Conservation (phyloP, 495 filamentous ascomycete species). For the Penicillium diatomitis region DNA sequence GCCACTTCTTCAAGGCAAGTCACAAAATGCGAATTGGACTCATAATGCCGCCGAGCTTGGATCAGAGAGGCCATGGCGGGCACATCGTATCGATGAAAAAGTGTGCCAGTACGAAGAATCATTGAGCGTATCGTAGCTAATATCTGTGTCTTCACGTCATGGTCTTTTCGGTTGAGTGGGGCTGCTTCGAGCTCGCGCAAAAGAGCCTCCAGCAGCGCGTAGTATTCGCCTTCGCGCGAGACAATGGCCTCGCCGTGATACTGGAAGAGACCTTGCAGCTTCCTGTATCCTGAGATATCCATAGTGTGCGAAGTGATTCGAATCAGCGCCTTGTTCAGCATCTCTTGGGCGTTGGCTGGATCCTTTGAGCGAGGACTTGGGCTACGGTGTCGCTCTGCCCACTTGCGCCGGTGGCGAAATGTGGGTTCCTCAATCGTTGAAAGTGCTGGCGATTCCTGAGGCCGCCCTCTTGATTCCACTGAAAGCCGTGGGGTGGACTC, state of each 20-base stretch:
- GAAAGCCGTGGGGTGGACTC: constrained; percentile 5
- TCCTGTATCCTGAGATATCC: constrained; percentile 82
- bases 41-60: constrained; percentile 48
- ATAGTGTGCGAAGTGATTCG: constrained; percentile 62
- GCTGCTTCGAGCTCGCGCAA: constrained; percentile 65
- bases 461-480: constrained; percentile 5
- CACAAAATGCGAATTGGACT: constrained; percentile 45
- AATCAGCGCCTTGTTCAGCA: constrained; percentile 69
- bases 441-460: constrained; percentile 11
- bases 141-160: constrained; percentile 75
- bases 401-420: constrained; percentile 17
- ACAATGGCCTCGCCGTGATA: constrained; percentile 51
- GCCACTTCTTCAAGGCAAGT: constrained; percentile 49
- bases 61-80: constrained; percentile 60
- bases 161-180: constrained; percentile 20
- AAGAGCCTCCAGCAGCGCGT: constrained; percentile 61
- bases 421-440: constrained; percentile 7
- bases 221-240: constrained; percentile 48
- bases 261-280: constrained; percentile 72
- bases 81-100: constrained; percentile 56
- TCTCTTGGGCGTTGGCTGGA: constrained; percentile 37
- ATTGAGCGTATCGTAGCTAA: constrained; percentile 72
- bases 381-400: constrained; percentile 22
- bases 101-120: constrained; percentile 54
- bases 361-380: constrained; percentile 36